Evolutionary conservation across 495 filamentous ascomycete species (phyloP).

Genomic region (Cryomyces antarcticus): DNA sequence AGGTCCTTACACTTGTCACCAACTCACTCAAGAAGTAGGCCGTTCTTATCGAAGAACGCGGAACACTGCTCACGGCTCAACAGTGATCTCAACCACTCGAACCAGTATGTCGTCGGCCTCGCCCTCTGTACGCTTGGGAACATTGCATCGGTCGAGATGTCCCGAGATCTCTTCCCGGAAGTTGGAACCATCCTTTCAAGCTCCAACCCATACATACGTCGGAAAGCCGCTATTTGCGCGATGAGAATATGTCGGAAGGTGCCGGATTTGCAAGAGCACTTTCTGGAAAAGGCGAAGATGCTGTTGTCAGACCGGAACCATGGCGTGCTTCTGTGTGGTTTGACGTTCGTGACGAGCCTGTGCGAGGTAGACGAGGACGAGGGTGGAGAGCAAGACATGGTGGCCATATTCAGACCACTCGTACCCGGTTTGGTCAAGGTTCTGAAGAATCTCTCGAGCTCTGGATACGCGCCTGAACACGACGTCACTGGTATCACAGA

Average conservation of each 20-base stretch:
- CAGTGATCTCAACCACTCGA: slow-evolving; percentile 89
- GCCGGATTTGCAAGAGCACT: slow-evolving; percentile 91
- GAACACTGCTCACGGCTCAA: slow-evolving; percentile 3
- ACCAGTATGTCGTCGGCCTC: slow-evolving; percentile 94
- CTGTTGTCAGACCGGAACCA: slow-evolving; percentile 87
- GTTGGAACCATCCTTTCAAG: slow-evolving; percentile 79
- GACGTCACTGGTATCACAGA: slow-evolving; percentile 96
- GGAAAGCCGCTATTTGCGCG: slow-evolving; percentile 97
- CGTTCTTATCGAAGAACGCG: background rate
- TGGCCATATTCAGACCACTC: slow-evolving; percentile 76
- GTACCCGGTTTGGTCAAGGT: slow-evolving; percentile 60
- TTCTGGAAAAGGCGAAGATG: slow-evolving; percentile 76
- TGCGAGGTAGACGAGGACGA: slow-evolving; percentile 87
- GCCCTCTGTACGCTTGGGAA: slow-evolving; percentile 91
- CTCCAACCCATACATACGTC: slow-evolving; percentile 86
- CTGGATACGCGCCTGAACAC: slow-evolving; percentile 93
- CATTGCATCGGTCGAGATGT: slow-evolving; percentile 96
- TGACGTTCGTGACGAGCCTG: slow-evolving; percentile 79
- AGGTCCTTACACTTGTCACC: slow-evolving; percentile 88
- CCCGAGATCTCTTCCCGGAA: slow-evolving; percentile 89
- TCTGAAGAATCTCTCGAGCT: slow-evolving; percentile 75
- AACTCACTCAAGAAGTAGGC: slow-evolving; percentile 89
- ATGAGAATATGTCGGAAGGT: slow-evolving; percentile 98
- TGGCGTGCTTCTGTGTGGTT: slow-evolving; percentile 76
- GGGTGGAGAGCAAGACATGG: slow-evolving; percentile 62